Percentiles rank a stretch among this genome's conserved stretches.
Conservation (phyloP, 2,329 filamentous ascomycete species). For the Aspergillus unguis region DNA sequence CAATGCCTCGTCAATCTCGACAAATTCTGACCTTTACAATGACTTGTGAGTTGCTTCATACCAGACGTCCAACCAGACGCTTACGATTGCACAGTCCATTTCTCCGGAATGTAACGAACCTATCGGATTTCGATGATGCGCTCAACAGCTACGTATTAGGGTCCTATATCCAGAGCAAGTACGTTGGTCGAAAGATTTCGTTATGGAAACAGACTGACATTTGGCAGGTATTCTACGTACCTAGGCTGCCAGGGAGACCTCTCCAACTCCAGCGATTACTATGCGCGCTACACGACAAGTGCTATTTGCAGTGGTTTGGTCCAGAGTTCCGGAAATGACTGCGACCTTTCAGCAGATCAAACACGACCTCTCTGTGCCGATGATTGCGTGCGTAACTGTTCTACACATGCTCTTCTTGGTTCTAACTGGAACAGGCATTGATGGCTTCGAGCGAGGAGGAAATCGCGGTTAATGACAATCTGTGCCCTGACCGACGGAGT, state of each 20-base stretch:
- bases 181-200: conserved; percentile 32
- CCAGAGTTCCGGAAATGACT: conserved; percentile 75
- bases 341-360: conserved; percentile 61
- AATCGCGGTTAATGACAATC: conserved; percentile 67
- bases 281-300: conserved; percentile 89
- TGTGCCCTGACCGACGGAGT: conserved; percentile 66
- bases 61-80: conserved; percentile 26
- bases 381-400: conserved; percentile 64
- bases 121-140: conserved; percentile 70
- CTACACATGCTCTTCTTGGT: not conserved
- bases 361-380: conserved; percentile 81
- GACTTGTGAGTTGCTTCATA: conserved; percentile 57
- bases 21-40: conserved; percentile 54
- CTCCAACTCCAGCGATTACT: conserved; percentile 73
- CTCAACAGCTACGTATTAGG: conserved; percentile 70
- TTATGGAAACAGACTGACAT: conserved; percentile 3
- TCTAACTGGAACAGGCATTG: conserved; percentile 57
- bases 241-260: conserved; percentile 78
- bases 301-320: conserved; percentile 92
- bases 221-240: conserved; percentile 70
- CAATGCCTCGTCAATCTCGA: conserved; percentile 67
- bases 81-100: conserved; percentile 64
- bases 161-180: conserved; percentile 76
- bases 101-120: conserved; percentile 73
- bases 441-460: conserved; percentile 86